Base-by-base conservation (phyloP, 306 rosid genomes). In the Glycyrrhiza uralensis region DNA sequence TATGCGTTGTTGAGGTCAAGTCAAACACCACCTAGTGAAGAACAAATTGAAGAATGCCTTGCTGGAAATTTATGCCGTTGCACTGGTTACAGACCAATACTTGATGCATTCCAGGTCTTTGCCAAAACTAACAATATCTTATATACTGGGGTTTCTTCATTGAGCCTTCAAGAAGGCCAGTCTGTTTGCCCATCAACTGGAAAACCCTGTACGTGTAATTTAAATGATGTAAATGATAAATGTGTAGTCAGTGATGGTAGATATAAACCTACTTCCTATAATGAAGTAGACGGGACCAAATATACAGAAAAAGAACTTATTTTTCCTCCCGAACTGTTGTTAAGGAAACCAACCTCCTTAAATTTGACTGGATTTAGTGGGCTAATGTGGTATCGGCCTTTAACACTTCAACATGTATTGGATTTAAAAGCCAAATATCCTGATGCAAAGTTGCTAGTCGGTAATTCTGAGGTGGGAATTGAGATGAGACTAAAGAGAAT, bases 11-110 rank as follows among this genome's bases (percentile, higher is more conserved):
- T 94, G 59, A 85, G 98, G 76, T 89, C 98, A 47, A 85, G 95
- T 78, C 88, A 76, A 79, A 80, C 79, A 55, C 90, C 91, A 4
- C 98, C 98, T 64, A 85, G 75, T 30, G 88, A 89, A 74, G 92
- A 89, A 83, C 87, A 85, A 82, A 89, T 89, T 74, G 97, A 94
- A 85, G 98, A 91, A 82, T 86, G 91, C 74, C 95, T 94, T 22
- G 92, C 93, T 11, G 97, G 98, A 86, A 94, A 94, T 81, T 81
- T 94, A 81, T 91, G 98, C 83, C 85, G 97, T 5, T 94, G 98
- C 74, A 94, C 98, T 18, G 98, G 98, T 76, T 94, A 94, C 81
- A 87, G 98, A 84, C 95, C 98, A 62, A 94, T 94, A 60, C 75
- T 84, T 77, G 98, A 94, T 75, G 97, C 98, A 44, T 94, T 94